These are phyloP conservation scores for Amyloporia xantha DNA, from an alignment of 768 basidiomycete species.

Conservation along the genomic window DNA sequence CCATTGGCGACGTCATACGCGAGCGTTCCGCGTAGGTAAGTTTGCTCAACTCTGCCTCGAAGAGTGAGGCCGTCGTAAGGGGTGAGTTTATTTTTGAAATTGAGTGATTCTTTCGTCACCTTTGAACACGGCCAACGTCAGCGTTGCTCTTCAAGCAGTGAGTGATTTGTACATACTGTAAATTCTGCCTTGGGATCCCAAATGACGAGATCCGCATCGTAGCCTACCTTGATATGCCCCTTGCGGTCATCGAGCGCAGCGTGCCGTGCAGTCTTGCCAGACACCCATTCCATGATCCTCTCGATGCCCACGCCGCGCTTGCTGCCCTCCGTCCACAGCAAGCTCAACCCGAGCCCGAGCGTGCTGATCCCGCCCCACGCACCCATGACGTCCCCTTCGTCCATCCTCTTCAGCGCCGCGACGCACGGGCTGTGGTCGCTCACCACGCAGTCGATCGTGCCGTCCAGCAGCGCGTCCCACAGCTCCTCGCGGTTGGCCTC, in stretches of 20 bases:
- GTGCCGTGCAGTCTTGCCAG: slow-evolving; percentile 67
- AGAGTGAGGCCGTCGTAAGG: slow-evolving; percentile 78
- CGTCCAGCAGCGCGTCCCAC: slow-evolving; percentile 78
- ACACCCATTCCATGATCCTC: slow-evolving; percentile 71
- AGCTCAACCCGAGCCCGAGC: slow-evolving; percentile 81
- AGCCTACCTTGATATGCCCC: slow-evolving; percentile 65
- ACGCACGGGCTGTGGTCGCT: slow-evolving; percentile 96
- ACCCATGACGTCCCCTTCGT: slow-evolving; percentile 74
- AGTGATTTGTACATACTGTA: slow-evolving; percentile 33
- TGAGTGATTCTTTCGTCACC: slow-evolving; percentile 67
- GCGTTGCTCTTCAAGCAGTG: no score
- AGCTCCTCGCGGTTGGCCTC: slow-evolving; percentile 63
- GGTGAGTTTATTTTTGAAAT: slow-evolving; percentile 92
- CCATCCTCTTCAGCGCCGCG: slow-evolving; percentile 69
- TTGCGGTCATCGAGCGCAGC: slow-evolving; percentile 66
- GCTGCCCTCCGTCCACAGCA: slow-evolving; percentile 81
- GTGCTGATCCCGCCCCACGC: slow-evolving; percentile 96
- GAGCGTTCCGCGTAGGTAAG: slow-evolving; percentile 70
- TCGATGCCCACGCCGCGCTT: slow-evolving; percentile 51
- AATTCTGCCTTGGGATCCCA: slow-evolving; percentile 62
- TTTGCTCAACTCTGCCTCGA: slow-evolving; percentile 65
- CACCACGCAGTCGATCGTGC: slow-evolving; percentile 86
- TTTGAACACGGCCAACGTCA: no score
- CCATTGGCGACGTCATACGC: slow-evolving; percentile 46
- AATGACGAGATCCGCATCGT: slow-evolving; percentile 81